phyloP scores from a whole-genome alignment of 495 filamentous ascomycete species.

The Lindgomyces ingoldianus region DNA sequence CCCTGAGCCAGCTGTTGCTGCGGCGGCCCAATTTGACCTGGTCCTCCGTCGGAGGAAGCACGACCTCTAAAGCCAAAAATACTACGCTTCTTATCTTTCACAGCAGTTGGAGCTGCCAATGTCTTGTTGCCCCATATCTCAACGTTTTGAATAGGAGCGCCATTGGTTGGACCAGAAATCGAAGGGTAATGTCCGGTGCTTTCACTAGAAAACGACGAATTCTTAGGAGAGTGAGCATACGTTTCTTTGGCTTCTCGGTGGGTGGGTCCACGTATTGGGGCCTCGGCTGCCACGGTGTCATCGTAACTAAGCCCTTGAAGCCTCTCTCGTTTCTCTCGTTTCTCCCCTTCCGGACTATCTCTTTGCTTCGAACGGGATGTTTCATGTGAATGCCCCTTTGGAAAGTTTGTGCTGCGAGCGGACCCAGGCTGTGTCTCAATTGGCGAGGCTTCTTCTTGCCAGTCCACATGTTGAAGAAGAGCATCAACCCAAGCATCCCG shows the following conservation, averaged over 20 bases:
- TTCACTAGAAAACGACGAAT: conserved; percentile 27
- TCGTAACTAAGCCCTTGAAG: conserved; percentile 86
- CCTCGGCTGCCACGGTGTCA: conserved; percentile 71
- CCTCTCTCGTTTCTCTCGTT: conserved; percentile 49
- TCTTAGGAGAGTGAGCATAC: conserved; percentile 43
- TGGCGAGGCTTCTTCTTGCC: conserved; percentile 48
- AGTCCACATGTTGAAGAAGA: conserved; percentile 86
- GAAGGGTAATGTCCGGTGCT: conserved; percentile 37
- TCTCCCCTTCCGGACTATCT: conserved; percentile 32
- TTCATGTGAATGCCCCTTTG: conserved; percentile 25
- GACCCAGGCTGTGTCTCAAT: conserved; percentile 48
- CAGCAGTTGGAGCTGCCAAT: conserved; percentile 47
- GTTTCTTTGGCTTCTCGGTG: conserved; percentile 46
- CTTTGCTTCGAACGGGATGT: conserved; percentile 41
- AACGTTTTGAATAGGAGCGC: conserved; percentile 80
- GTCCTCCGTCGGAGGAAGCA: conserved; percentile 60
- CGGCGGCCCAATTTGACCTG: conserved; percentile 23
- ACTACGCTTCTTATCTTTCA: conserved; percentile 85
- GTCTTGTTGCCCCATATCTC: conserved; percentile 82
- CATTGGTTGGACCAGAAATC: conserved; percentile 88
- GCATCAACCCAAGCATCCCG: conserved; percentile 92
- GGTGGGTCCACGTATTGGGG: conserved; percentile 59
- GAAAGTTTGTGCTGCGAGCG: conserved; percentile 2
- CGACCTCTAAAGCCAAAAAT: conserved; percentile 82
- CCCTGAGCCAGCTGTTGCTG: conserved; percentile 22